Evolutionary conservation across 2,329 filamentous ascomycete genomes (phyloP).

Genomic region (Fusarium nodosum): DNA sequence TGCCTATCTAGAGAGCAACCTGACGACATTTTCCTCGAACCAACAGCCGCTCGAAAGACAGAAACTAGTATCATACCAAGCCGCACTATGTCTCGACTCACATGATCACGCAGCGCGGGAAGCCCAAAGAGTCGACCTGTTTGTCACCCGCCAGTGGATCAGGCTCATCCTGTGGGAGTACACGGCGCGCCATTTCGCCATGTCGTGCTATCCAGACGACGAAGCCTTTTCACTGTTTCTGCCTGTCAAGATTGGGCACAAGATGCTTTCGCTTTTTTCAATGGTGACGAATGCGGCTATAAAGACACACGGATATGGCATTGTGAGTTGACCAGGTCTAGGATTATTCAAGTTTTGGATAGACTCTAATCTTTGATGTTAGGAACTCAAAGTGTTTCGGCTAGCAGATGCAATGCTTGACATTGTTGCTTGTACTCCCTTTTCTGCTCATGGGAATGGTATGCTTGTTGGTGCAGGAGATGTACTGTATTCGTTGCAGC

Average conservation of each 20-base stretch:
- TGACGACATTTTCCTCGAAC: constrained; percentile 36
- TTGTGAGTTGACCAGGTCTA: constrained; percentile 34
- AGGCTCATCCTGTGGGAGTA: constrained; percentile 50
- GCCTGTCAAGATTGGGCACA: constrained; percentile 47
- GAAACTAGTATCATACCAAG: constrained; percentile 43
- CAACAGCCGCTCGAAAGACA: constrained; percentile 39
- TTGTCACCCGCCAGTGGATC: constrained; percentile 51
- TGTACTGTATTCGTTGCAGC: constrained; percentile 41
- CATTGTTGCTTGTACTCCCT: constrained; percentile 41
- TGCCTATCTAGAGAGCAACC: constrained; percentile 43
- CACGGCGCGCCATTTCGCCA: constrained; percentile 46
- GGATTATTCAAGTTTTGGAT: not conserved
- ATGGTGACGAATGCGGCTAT: constrained; percentile 44
- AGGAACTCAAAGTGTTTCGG: constrained; percentile 49
- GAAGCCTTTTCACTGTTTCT: constrained; percentile 48
- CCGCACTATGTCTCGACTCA: constrained; percentile 34
- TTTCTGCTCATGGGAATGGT: constrained; percentile 34
- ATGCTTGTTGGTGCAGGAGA: constrained; percentile 47
- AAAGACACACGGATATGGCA: constrained; percentile 47
- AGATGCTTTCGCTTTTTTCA: constrained; percentile 46
- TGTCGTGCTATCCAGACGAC: constrained; percentile 46
- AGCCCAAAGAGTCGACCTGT: constrained; percentile 47
- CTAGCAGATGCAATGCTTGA: constrained; percentile 47
- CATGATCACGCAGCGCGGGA: constrained; percentile 41
- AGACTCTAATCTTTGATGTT: constrained; percentile 1